A percentile compares a stretch with the other conserved stretches of the same genome.
Evolutionary conservation across 176 grass and related monocot genomes (phyloP).

Genomic region (Oryza meridionalis): DNA sequence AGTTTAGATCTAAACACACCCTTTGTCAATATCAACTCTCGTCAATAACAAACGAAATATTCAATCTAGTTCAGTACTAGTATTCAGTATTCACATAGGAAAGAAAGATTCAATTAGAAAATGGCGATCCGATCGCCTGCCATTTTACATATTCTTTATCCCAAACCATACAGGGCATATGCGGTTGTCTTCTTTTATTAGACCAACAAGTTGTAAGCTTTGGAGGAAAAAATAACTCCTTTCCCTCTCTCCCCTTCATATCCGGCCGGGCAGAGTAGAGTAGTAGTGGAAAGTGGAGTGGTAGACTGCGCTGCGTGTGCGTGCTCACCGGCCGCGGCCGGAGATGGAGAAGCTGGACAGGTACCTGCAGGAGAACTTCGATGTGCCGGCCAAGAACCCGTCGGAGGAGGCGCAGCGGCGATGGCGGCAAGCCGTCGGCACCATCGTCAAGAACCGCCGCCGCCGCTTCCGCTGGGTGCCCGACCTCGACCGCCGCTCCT

Average conservation of each 20-base stretch:
- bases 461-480: conserved; percentile 86
- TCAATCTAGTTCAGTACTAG: no score
- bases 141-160: no score
- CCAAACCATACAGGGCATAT: no score
- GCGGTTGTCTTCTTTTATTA: no score
- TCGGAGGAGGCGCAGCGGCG: conserved; percentile 72
- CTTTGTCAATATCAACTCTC: no score
- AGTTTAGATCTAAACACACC: no score
- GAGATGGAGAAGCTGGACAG: conserved; percentile 49
- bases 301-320: neutral
- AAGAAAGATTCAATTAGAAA: no score
- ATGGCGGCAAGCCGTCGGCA: conserved; percentile 71
- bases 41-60: no score
- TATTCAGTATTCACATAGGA: no score
- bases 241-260: neutral
- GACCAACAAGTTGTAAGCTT: no score
- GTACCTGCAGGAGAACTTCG: conserved; percentile 62
- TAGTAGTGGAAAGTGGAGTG: neutral
- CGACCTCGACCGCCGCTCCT: conserved; percentile 63
- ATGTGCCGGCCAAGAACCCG: conserved; percentile 73
- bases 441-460: conserved; percentile 69
- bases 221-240: no score
- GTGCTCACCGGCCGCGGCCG: neutral
- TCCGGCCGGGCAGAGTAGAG: neutral
- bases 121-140: no score